A percentile compares a stretch with the other conserved stretches of the same genome.
Evolutionary conservation across 805 yeast genomes (phyloP).

Genomic region (Wickerhamiella lipophila): DNA sequence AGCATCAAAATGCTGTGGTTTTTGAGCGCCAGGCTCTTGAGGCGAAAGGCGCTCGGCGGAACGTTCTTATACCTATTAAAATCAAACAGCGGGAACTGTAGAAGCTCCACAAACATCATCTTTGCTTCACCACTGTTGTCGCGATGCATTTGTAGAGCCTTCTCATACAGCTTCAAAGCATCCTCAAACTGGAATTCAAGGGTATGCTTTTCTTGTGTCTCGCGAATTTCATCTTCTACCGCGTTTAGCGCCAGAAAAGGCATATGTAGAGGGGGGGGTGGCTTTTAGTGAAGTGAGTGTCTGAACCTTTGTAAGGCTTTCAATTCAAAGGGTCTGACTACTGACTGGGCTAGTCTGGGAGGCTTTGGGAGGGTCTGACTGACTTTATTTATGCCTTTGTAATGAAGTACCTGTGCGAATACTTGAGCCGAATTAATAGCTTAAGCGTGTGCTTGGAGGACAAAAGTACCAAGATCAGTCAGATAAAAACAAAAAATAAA

Average conservation of each 20-base stretch:
- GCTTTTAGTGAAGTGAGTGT: too few species aligned
- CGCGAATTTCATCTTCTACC: constrained; percentile 51
- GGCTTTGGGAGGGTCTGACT: too few species aligned
- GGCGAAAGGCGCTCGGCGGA: constrained; percentile 58
- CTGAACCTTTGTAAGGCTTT: too few species aligned
- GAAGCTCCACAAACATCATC: constrained; percentile 46
- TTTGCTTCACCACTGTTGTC: constrained; percentile 27
- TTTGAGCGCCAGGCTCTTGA: constrained; percentile 66
- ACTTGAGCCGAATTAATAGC: constrained; percentile 6
- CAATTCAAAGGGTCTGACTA: too few species aligned
- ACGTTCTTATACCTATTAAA: constrained; percentile 24
- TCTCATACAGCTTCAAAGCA: constrained; percentile 62
- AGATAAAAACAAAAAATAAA: neutral
- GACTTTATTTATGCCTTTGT: neutral
- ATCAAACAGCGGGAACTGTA: constrained; percentile 52
- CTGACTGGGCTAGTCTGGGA: too few species aligned
- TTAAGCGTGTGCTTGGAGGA: neutral
- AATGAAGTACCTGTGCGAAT: constrained; percentile 7
- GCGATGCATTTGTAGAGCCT: constrained; percentile 54
- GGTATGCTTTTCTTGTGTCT: constrained; percentile 78
- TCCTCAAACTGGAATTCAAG: constrained; percentile 83
- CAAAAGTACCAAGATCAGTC: neutral
- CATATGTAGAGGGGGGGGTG: too few species aligned
- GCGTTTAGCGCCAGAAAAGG: constrained; percentile 66
- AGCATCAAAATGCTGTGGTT: constrained; percentile 68